phyloP scores from a whole-genome alignment of 805 yeast genomes.

The Zygoascus bituminiphila region DNA sequence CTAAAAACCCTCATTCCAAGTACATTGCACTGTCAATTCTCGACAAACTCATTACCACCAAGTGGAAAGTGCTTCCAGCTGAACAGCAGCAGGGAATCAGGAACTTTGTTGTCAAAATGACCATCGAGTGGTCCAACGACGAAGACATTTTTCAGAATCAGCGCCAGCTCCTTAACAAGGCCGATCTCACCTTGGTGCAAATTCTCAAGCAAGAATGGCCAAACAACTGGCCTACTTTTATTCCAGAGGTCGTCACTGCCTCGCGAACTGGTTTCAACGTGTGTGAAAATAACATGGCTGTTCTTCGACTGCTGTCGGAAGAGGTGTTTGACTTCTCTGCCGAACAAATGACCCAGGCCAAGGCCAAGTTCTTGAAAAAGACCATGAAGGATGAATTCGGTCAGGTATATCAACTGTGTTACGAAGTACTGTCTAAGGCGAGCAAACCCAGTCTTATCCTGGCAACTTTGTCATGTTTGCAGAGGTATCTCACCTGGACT shows the following conservation, averaged over 20 bases:
- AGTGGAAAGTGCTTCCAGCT: conserved; percentile 88
- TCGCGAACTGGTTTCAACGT: conserved; percentile 82
- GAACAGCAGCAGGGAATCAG: conserved; percentile 89
- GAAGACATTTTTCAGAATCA: conserved; percentile 62
- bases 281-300: conserved; percentile 96
- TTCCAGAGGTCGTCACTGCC: conserved; percentile 84
- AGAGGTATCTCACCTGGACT: conserved; percentile 89
- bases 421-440: conserved; percentile 85
- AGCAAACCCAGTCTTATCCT: conserved; percentile 72
- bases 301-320: conserved; percentile 79
- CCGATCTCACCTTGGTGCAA: conserved; percentile 88
- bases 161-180: conserved; percentile 81
- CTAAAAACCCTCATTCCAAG: conserved; percentile 78
- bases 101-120: conserved; percentile 89
- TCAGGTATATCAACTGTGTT: conserved; percentile 87
- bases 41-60: conserved; percentile 80
- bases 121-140: conserved; percentile 81
- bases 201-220: conserved; percentile 99
- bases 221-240: conserved; percentile 93
- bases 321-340: conserved; percentile 95
- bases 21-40: conserved; percentile 82
- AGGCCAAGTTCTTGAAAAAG: conserved; percentile 70
- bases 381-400: conserved; percentile 87
- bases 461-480: conserved; percentile 74
- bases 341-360: conserved; percentile 95